A percentile compares a stretch with the other conserved stretches of the same genome.
Evolutionary conservation across 2,329 filamentous ascomycete genomes (phyloP).

Genomic region (Lachnellula arida): DNA sequence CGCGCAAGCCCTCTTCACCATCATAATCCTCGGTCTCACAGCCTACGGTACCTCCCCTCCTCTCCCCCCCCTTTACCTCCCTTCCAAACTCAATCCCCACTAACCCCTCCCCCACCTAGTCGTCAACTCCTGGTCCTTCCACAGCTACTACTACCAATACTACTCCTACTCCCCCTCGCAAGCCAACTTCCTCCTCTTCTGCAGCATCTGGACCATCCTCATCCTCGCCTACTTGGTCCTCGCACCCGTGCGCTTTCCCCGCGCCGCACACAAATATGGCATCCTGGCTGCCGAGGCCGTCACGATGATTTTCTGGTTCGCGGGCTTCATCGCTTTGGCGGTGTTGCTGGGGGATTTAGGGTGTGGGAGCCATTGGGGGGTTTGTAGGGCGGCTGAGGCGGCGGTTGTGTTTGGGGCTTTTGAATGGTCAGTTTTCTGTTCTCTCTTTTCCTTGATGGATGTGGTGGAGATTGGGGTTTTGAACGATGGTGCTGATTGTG

Average conservation of each 20-base stretch:
- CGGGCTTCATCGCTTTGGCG: constrained; percentile 74
- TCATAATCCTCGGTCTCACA: constrained; percentile 71
- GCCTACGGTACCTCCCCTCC: constrained; percentile 57
- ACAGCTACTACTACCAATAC: constrained; percentile 26
- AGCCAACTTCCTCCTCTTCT: constrained; percentile 77
- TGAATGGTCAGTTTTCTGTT: constrained; percentile 37
- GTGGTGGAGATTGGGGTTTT: background rate
- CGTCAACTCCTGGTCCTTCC: constrained; percentile 27
- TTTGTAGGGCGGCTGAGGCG: constrained; percentile 30
- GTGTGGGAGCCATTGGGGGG: constrained; percentile 42
- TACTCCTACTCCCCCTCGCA: constrained; percentile 45
- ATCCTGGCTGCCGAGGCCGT: constrained; percentile 64
- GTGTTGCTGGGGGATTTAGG: constrained; percentile 54
- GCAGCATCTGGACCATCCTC: constrained; percentile 69
- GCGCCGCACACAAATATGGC: constrained; percentile 57
- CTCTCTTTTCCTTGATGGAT: too few relatives aligned
- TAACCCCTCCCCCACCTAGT: background rate
- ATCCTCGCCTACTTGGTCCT: constrained; percentile 66
- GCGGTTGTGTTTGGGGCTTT: constrained; percentile 44
- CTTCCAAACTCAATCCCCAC: background rate
- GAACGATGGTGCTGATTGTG: background rate
- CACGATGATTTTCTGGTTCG: constrained; percentile 87
- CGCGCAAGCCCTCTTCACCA: constrained; percentile 60
- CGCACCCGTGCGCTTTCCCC: constrained; percentile 57
- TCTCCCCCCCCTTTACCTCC: constrained; percentile 1